phyloP scores from a whole-genome alignment of 2,329 filamentous ascomycete species.

The Cercospora nicotianae region DNA sequence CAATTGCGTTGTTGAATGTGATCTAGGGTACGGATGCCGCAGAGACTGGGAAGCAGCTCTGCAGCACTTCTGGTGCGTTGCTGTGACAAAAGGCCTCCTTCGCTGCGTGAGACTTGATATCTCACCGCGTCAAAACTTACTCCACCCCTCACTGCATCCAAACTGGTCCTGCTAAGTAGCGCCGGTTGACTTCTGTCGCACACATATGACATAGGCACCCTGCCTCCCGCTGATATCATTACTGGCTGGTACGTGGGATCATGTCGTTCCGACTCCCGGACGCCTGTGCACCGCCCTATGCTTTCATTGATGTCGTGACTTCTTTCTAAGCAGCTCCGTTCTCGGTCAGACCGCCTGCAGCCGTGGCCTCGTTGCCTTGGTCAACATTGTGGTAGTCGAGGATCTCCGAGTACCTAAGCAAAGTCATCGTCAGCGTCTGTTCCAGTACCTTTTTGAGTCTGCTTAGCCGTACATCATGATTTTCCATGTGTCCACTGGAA shows the following conservation, averaged over 20 bases:
- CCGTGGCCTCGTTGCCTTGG: constrained; percentile 36
- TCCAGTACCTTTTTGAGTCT: background rate
- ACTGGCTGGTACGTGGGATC: constrained; percentile 4
- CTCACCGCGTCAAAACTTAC: constrained; percentile 1
- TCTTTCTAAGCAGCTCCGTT: constrained; percentile 20
- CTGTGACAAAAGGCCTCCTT: constrained; percentile 6
- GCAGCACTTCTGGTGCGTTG: constrained; percentile 8
- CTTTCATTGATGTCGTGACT: constrained; percentile 10
- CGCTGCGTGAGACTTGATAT: constrained; percentile 8
- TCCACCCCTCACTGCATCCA: background rate
- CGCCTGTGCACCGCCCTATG: constrained; percentile 12
- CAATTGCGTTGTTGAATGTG: background rate
- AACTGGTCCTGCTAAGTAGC: constrained; percentile 6
- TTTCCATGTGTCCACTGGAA: constrained; percentile 99
- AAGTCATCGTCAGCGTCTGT: background rate
- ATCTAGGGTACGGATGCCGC: constrained; percentile 1
- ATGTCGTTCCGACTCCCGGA: background rate
- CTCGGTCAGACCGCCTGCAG: constrained; percentile 19
- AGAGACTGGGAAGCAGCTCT: constrained; percentile 5
- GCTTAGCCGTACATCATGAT: constrained; percentile 86
- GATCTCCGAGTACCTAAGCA: constrained; percentile 90
- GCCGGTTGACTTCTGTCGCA: background rate
- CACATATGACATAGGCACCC: constrained; percentile 4
- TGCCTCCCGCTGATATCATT: background rate
- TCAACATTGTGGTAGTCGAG: constrained; percentile 98